Conservation (phyloP, 352 stramenopile genomes). For the Plasmopara halstedii region DNA sequence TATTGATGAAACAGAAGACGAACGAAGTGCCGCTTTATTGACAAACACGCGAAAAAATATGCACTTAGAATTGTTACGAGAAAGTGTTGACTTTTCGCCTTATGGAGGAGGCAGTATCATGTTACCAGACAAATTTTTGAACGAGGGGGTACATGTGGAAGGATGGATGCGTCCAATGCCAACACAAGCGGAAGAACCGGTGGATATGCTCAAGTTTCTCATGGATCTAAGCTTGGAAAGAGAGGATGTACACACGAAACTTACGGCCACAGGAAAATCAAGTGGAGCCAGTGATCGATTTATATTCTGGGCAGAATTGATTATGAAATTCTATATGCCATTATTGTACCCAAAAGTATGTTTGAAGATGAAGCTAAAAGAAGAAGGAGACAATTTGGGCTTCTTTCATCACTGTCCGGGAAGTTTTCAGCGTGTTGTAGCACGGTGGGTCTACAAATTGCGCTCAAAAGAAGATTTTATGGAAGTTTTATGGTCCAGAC, state of each 20-base stretch:
- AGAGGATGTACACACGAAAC: constrained; percentile 35
- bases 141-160: constrained; percentile 79
- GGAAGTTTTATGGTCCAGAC: constrained; percentile 68
- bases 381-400: constrained; percentile 63
- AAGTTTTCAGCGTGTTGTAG: constrained; percentile 81
- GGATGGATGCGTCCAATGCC: constrained; percentile 74
- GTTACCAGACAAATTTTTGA: constrained; percentile 72
- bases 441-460: constrained; percentile 83
- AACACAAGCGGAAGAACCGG: constrained; percentile 77
- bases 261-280: constrained; percentile 14
- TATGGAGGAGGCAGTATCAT: constrained; percentile 78
- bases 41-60: constrained; percentile 46
- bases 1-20: constrained; percentile 35
- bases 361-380: constrained; percentile 80
- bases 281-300: constrained; percentile 54
- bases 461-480: constrained; percentile 75
- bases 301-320: constrained; percentile 78
- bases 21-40: constrained; percentile 32
- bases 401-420: constrained; percentile 86
- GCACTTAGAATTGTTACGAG: constrained; percentile 68
- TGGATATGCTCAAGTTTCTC: constrained; percentile 87
- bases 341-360: constrained; percentile 82
- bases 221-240: constrained; percentile 84
- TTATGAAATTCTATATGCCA: constrained; percentile 89
- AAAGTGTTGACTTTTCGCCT: constrained; percentile 81